A percentile compares a stretch with the other conserved stretches of the same genome.
phyloP scores from a whole-genome alignment of 2,329 filamentous ascomycete species.

The Hirsutella rhossiliensis region DNA sequence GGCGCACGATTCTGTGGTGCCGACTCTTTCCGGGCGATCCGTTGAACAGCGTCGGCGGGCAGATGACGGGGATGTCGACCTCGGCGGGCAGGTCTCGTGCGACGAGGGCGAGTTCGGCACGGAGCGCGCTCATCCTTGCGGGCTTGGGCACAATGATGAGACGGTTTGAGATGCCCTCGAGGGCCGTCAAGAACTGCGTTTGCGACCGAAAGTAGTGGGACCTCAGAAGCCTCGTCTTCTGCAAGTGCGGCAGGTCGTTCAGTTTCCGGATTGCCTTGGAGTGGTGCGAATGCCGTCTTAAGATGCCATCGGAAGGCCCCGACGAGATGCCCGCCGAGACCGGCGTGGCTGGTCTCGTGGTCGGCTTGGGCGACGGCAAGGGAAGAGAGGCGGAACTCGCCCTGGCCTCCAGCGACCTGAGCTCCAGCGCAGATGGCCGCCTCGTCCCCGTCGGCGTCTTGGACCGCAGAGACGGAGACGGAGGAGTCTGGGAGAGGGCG shows the following conservation, averaged over 20 bases:
- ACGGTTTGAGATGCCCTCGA: conserved; percentile 78
- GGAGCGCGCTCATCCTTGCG: conserved; percentile 66
- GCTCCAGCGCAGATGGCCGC: conserved; percentile 37
- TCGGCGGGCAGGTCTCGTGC: conserved; percentile 73
- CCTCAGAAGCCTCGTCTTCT: conserved; percentile 61
- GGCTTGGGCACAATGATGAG: conserved; percentile 72
- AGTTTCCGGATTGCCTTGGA: conserved; percentile 44
- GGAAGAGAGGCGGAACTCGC: conserved; percentile 58
- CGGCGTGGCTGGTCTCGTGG: conserved; percentile 44
- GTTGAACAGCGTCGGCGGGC: conserved; percentile 60
- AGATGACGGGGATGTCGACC: conserved; percentile 73
- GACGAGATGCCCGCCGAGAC: conserved; percentile 38
- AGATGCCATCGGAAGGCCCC: conserved; percentile 34
- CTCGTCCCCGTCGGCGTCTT: conserved; percentile 23
- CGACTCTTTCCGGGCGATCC: conserved; percentile 63
- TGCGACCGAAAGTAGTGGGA: conserved; percentile 77
- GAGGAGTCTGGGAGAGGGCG: conserved; percentile 8
- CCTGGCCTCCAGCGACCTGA: conserved; percentile 44
- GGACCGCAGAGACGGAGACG: conserved; percentile 12
- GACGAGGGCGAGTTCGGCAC: conserved; percentile 70
- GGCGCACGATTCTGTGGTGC: conserved; percentile 71
- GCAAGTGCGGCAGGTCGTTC: conserved; percentile 47
- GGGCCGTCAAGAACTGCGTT: conserved; percentile 67
- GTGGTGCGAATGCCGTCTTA: conserved; percentile 49
- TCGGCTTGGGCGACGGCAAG: conserved; percentile 42